Evolutionary conservation across 2,329 filamentous ascomycete species (phyloP).

Genomic region (Xylaria sp.): DNA sequence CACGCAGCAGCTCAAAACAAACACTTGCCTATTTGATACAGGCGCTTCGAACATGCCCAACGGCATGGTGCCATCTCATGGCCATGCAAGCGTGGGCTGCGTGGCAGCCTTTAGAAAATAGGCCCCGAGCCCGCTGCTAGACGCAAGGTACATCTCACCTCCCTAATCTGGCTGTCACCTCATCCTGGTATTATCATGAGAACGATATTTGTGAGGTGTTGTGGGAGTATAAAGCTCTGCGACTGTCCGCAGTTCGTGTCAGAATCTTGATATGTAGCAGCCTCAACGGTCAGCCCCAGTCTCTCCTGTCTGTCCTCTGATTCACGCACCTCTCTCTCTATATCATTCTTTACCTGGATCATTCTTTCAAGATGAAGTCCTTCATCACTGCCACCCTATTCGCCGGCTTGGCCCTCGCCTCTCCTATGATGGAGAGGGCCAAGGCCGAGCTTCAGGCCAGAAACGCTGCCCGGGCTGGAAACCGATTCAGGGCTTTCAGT

Average conservation of each 20-base stretch:
- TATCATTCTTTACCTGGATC: slow-evolving; percentile 3
- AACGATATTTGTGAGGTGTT: neutral
- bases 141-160: slow-evolving; percentile 27
- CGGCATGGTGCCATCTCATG: slow-evolving; percentile 18
- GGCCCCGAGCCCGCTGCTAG: slow-evolving; percentile 2
- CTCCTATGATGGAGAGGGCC: slow-evolving; percentile 34
- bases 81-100: slow-evolving; percentile 12
- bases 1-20: neutral
- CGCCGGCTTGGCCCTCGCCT: slow-evolving; percentile 29
- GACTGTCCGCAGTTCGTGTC: neutral
- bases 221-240: slow-evolving; percentile 32
- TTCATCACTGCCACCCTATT: slow-evolving; percentile 20
- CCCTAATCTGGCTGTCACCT: slow-evolving; percentile 30
- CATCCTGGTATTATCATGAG: slow-evolving; percentile 21
- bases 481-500: slow-evolving; percentile 14
- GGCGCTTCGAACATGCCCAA: slow-evolving; percentile 4
- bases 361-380: slow-evolving; percentile 31
- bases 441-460: slow-evolving; percentile 32
- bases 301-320: neutral
- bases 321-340: slow-evolving; percentile 4
- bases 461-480: slow-evolving; percentile 20
- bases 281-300: slow-evolving; percentile 4
- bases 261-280: slow-evolving; percentile 14
- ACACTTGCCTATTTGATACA: slow-evolving; percentile 34
- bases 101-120: slow-evolving; percentile 15